Evolutionary conservation across 2,329 filamentous ascomycete species (phyloP).

Genomic region (Pezicula neosporulosa): DNA sequence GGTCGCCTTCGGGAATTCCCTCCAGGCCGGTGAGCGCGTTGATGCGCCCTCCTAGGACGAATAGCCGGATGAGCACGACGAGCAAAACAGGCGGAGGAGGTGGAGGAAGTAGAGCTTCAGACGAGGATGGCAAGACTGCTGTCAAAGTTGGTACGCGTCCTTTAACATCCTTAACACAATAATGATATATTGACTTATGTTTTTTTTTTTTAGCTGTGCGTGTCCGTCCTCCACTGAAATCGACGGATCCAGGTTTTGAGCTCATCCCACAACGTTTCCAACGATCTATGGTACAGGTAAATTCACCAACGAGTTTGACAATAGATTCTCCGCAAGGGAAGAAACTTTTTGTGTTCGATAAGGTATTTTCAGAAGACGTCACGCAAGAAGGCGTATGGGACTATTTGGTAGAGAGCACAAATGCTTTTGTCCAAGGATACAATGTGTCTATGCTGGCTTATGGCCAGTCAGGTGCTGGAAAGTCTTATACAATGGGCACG

Average conservation of each 20-base stretch:
- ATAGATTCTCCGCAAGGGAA: slow-evolving; percentile 90
- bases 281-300: slow-evolving; percentile 85
- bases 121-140: slow-evolving; percentile 85
- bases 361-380: slow-evolving; percentile 82
- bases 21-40: slow-evolving; percentile 79
- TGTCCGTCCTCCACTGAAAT: slow-evolving; percentile 79
- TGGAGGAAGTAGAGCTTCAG: slow-evolving; percentile 77
- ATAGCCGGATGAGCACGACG: slow-evolving; percentile 80
- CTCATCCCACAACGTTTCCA: slow-evolving; percentile 95
- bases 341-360: slow-evolving; percentile 95
- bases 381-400: slow-evolving; percentile 91
- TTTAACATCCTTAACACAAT: background rate
- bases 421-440: slow-evolving; percentile 90
- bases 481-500: slow-evolving; percentile 99
- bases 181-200: slow-evolving; percentile 7
- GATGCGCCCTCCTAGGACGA: slow-evolving; percentile 72
- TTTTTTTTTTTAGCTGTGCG: slow-evolving; percentile 66
- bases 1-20: slow-evolving; percentile 53
- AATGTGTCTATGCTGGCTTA: slow-evolving; percentile 98
- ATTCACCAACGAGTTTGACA: slow-evolving; percentile 76
- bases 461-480: slow-evolving; percentile 94
- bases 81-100: slow-evolving; percentile 67
- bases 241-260: slow-evolving; percentile 87
- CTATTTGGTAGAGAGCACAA: slow-evolving; percentile 86
- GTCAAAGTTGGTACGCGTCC: slow-evolving; percentile 87